Evolutionary conservation across 441 rosid genomes (phyloP).

Genomic region (Gossypium gossypioides): DNA sequence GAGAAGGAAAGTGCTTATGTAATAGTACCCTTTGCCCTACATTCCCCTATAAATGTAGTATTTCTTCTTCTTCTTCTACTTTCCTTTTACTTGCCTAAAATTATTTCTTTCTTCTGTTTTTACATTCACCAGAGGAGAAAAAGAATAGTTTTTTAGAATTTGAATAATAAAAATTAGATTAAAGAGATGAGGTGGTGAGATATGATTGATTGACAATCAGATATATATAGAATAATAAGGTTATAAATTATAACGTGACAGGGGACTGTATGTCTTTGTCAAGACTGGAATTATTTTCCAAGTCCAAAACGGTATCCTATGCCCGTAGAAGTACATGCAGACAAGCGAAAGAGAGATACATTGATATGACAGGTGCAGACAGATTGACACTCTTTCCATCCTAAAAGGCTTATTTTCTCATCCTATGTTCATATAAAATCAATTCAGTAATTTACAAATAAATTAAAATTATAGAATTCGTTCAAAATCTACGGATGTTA

Average conservation of each 20-base stretch:
- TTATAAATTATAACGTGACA: background rate
- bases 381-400: background rate
- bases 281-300: constrained; percentile 13
- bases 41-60: background rate
- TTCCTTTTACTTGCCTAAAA: too few species aligned
- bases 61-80: too few species aligned
- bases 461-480: too few species aligned
- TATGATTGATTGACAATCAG: background rate
- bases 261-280: constrained; percentile 14
- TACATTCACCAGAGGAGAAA: background rate
- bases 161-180: background rate
- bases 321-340: constrained; percentile 17
- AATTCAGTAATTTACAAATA: background rate
- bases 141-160: background rate
- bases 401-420: background rate
- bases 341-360: constrained; percentile 19
- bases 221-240: background rate
- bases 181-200: background rate
- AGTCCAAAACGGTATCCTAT: constrained; percentile 33
- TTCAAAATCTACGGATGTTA: too few species aligned
- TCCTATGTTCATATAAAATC: background rate
- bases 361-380: constrained; percentile 21
- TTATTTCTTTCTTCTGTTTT: background rate
- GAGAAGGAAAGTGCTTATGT: background rate
- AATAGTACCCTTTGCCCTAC: background rate